These are phyloP conservation scores for Aeschynomene evenia DNA, from an alignment of 306 rosid species.

Conservation along the genomic window DNA sequence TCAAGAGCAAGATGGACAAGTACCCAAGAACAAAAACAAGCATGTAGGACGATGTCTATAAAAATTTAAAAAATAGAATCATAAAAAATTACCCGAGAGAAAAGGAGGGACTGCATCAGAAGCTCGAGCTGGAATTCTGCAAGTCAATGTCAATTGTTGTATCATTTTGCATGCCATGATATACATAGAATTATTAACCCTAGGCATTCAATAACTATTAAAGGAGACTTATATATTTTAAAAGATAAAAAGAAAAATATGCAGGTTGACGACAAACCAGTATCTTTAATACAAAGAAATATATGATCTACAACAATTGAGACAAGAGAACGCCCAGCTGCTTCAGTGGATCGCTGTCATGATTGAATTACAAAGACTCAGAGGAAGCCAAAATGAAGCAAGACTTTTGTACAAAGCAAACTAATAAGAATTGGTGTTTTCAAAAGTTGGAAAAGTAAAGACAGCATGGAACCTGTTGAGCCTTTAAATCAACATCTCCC, in stretches of 20 bases:
- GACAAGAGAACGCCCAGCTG: conserved; percentile 83
- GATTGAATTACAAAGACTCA: conserved; percentile 35
- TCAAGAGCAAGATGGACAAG: conserved; percentile 15
- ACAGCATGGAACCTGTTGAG: conserved; percentile 57
- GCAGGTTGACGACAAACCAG: conserved; percentile 57
- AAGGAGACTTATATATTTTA: not conserved
- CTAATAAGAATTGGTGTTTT: conserved; percentile 15
- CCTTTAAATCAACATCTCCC: conserved; percentile 74
- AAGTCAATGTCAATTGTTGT: conserved; percentile 36
- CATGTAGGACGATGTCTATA: not conserved
- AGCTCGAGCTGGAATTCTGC: conserved; percentile 94
- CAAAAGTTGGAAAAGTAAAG: conserved; percentile 24
- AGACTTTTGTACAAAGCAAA: conserved; percentile 6
- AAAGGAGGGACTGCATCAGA: conserved; percentile 86
- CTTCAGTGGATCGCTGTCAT: conserved; percentile 78
- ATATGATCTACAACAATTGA: conserved; percentile 86
- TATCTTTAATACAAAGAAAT: conserved; percentile 84
- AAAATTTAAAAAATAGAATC: not conserved
- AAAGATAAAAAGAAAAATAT: conserved; percentile 1
- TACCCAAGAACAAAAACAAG: conserved; percentile 1
- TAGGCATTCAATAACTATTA: conserved; percentile 15
- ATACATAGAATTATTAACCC: conserved; percentile 9
- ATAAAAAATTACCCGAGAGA: conserved; percentile 72
- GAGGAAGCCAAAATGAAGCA: conserved; percentile 26
- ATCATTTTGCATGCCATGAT: conserved; percentile 21